Base-by-base conservation (phyloP, 768 basidiomycete genomes). In the Kwoniella bestiolae region DNA sequence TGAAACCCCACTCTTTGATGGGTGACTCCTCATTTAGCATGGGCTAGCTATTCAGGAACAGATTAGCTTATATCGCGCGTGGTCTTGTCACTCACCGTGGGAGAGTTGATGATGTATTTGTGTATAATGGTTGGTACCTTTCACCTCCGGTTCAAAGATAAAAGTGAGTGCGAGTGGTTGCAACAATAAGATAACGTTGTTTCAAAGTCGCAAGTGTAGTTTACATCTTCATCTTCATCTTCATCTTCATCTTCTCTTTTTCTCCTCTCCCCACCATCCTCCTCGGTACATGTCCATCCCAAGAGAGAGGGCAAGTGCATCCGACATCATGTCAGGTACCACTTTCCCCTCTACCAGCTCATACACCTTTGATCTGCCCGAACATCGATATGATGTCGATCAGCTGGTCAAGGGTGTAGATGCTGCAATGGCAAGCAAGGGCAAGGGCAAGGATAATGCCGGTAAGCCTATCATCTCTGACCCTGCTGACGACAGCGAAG, bases 281-380 rank as follows among this genome's bases (percentile, higher is more conserved):
- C 12, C 21, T 49, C n/a, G n/a, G n/a, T n/a, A n/a, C n/a, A n/a
- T n/a, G n/a, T n/a, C n/a, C n/a, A n/a, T n/a, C n/a, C n/a, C n/a
- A n/a, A n/a, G n/a, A n/a, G n/a, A n/a, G n/a, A n/a, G n/a, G n/a
- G n/a, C n/a, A n/a, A n/a, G n/a, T n/a, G n/a, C n/a, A n/a, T n/a
- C n/a, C 14, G 35, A 28, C 56, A 52, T 26, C 35, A 61, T 61
- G 60, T 51, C 59, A 16, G 58, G 29, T 31, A 52, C 34, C 50
- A 21, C 56, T 18, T 65, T 65, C 34, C 63, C 63, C 5, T 58
- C 56, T 1, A 59, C 66, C 29, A 67, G 66, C 60, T 56, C 66
- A 5, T 26, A 62, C 38, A 44, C 46, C 31, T 16, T 61, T 25
- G 60, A 65, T 16, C 38, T 69, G 5, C 26, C 60, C 25, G 3